Base-by-base conservation (phyloP, 2,329 filamentous ascomycete species). In the Mycogone perniciosa region DNA sequence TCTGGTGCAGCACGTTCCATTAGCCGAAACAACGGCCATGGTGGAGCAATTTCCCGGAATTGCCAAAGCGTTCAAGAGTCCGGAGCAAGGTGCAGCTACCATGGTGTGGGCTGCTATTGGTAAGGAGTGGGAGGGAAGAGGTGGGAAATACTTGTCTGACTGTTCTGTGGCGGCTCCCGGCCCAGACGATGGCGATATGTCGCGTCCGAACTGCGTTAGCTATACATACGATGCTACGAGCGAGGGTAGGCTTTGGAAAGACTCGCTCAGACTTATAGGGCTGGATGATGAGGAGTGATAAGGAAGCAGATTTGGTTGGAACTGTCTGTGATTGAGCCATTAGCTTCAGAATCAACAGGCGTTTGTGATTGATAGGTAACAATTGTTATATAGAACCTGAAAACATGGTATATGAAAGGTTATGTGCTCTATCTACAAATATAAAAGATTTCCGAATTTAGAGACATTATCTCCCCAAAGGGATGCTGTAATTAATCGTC, bases 21-120 rank as follows among this genome's bases (percentile, higher is more conserved):
- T 13, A 20, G 54, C 50, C 7, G 30, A 49, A 39, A 31, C 1
- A 11, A 37, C 49, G 34, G 46, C 30, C 30, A 41, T 52, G 33
- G 27, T 34, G 4, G 39, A 27, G 5, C 20, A 44, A 7, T 7
- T 38, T 4, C 35, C 31, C 2, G 26, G 34, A 7, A 10, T 56
- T 6, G 30, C 34, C 3, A 20, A 47, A 6, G 6, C 4, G 4
- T n/a, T 41, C 7, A 54, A 52, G 38, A 44, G 13, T 2, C 31
- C 35, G 1, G 48, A 56, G 43, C 76, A 78, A 56, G 76, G 75
- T 2, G 76, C 75, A 20, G 72, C 76, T 0, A 77, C 75, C 7
- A 66, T 66, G 4, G 65, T 76, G 0, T 74, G 66, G 63, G 74
- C 72, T 0, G 74, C 72, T 0, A 56, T 73, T 3, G 65, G 59